Conservation (phyloP, 176 grass and related monocot genomes). For the Raddia guianensis region DNA sequence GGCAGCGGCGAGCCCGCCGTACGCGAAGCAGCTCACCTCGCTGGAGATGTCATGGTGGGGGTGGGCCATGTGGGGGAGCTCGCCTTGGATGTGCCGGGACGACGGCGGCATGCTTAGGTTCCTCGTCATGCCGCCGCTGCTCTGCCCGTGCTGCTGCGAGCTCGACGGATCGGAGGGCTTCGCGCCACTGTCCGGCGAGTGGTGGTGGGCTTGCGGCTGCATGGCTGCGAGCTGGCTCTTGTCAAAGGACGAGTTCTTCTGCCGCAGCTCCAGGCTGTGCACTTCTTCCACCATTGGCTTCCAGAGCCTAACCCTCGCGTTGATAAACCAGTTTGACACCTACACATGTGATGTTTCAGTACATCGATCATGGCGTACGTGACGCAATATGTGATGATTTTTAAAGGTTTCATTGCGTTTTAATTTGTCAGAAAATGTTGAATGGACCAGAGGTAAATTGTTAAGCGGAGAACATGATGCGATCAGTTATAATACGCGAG, state of each 20-base stretch:
- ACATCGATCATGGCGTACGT: background rate
- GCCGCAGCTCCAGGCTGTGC: constrained; percentile 83
- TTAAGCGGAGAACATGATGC: background rate
- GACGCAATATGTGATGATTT: background rate
- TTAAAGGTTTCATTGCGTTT: background rate
- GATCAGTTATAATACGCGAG: background rate
- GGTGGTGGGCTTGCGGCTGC: constrained; percentile 52
- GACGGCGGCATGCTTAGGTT: constrained; percentile 32
- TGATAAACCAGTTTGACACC: constrained; percentile 99
- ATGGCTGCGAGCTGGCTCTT: constrained; percentile 42
- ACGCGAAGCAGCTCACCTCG: constrained; percentile 70
- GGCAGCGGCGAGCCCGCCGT: constrained; percentile 40
- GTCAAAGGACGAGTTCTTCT: constrained; percentile 49
- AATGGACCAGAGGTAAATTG: background rate
- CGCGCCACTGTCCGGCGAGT: constrained; percentile 51
- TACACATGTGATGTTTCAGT: constrained; percentile 9
- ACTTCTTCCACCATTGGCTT: constrained; percentile 99
- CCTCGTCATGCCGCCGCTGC: constrained; percentile 45
- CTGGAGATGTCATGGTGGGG: constrained; percentile 50
- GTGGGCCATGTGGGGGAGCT: constrained; percentile 57
- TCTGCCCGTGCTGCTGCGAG: constrained; percentile 56
- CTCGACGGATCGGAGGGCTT: constrained; percentile 55
- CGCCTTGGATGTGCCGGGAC: constrained; percentile 47
- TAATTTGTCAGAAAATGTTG: background rate
- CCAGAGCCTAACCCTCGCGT: constrained; percentile 96